Base-by-base conservation (phyloP, 1,284 basidiomycete genomes). In the Pisolithus thermaeus region DNA sequence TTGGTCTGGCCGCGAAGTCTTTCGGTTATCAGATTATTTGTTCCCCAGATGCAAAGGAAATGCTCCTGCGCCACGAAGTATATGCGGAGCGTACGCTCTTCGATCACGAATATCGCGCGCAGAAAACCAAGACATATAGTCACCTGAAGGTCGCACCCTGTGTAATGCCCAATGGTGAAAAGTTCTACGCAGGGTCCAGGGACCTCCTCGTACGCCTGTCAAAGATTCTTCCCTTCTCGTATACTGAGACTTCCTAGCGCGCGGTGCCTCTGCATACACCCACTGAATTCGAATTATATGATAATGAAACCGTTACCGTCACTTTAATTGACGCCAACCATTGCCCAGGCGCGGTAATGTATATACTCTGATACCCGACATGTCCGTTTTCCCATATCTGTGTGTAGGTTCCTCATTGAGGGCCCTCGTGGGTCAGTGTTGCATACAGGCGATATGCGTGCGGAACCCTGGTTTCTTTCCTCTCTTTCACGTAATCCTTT, bases 261-360 rank as follows among this genome's bases (percentile, higher is more conserved):
- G 51, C 78, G 1, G 57, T 87, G 25, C 78, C 79, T 0, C 60
- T 87, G 38, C 74, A 90, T 56, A 77, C 73, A 4, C 88, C 92
- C 0, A 89, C 81, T 0, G 58, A 67, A 32, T 74, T 84, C 40
- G 79, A 83, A 18, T 70, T 94, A 20, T 75, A 72, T 7, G 74
- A 79, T 5, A 72, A 73, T 8, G 79, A 85, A 52, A 68, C 64
- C 0, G 80, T 93, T 3, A 83, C 74, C 0, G 77, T 97, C 52
- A 96, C 92, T 0, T 75, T 91, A 3, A 70, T 97, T 14, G 89
- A 95, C 59, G 93, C 95, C 1, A 97, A 97, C 63, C 95, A 97
- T 64, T 97, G 93, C 66, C 92, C 92, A 9, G 95, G 95, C 0
- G 86, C 91, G 0, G 83, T 91, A 28, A 97, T 97, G 94, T 94